phyloP scores from a whole-genome alignment of 225 moss, liverwort and hornwort genomes.

The Climacium dendroides region DNA sequence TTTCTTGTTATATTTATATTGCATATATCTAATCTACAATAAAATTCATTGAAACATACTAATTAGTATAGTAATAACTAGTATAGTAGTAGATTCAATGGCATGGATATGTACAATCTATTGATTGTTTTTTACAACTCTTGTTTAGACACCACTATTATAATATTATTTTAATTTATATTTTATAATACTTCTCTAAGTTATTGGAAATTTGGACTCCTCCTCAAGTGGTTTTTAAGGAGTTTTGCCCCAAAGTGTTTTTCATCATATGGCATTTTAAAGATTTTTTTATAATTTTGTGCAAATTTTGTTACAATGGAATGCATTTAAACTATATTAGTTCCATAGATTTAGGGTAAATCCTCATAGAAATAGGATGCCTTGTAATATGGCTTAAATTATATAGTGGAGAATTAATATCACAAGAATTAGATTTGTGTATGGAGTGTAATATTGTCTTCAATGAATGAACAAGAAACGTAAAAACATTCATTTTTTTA shows the following conservation, averaged over 20 bases:
- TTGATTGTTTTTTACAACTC: too few species aligned
- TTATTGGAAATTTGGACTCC: too few species aligned
- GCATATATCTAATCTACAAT: too few species aligned
- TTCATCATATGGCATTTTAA: neutral
- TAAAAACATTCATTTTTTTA: neutral
- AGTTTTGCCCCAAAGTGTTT: neutral
- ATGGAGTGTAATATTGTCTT: neutral
- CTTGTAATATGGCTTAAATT: neutral
- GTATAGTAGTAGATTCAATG: too few species aligned
- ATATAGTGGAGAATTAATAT: neutral
- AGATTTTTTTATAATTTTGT: neutral
- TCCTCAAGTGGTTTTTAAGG: too few species aligned
- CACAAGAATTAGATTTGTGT: neutral
- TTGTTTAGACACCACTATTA: too few species aligned
- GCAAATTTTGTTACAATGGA: neutral
- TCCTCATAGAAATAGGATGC: neutral
- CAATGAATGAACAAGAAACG: neutral
- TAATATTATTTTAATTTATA: too few species aligned
- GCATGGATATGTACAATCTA: too few species aligned
- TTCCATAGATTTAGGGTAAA: neutral
- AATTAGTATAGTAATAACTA: too few species aligned
- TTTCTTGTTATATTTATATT: too few species aligned
- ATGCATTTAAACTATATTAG: neutral
- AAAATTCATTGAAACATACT: too few species aligned
- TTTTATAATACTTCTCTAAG: too few species aligned